Evolutionary conservation across 768 basidiomycete genomes (phyloP), one percentile per base, ranked within the genome.

Genomic region (Leccinum uliginosum): DNA sequence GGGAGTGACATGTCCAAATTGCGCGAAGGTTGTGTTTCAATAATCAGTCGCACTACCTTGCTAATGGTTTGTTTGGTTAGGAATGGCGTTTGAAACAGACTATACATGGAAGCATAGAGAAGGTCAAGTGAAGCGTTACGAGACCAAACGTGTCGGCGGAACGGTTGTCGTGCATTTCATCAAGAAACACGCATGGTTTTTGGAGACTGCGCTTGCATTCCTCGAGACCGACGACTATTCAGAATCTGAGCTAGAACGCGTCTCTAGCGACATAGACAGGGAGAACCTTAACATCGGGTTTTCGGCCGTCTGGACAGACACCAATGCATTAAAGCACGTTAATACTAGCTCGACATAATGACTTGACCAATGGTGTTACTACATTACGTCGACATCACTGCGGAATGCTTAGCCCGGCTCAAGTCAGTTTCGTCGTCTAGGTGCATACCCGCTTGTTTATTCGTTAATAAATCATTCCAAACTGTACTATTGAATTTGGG

Each of bases 141-240:
- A 84, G 61, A 78, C 78, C 46, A 75, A 80, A 57, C 85, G 89
- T 21, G 83, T 93, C 9, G 96, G 96, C 4, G 97, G 96, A 6
- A 99, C 96, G 3, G 81, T 95, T 47, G 90, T 93, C 21, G 93
- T 99, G 51, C 96, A 99, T 74, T 98, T 92, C 70, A 88, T 99
- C 79, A 99, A 98, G 84, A 89, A 92, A 71, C 85, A 91, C 61
- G 89, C 91, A 75, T 99, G 96, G 96, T 98, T 90, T 74, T 72
- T 94, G 62, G 96, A 99, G 75, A 91, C 95, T 6, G 91, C 93
- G 11, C 74, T 93, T 11, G 93, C 93, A 17, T 76, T 99, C 24
- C 76, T 98, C 27, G 91, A 89, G 53, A 83, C 85, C n/a, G 83
- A 86, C 29, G 87, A 92, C 57, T 74, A 81, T 56, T 85, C 84